Conservation (phyloP, 2,329 filamentous ascomycete species). For the Cytospora leucostoma region DNA sequence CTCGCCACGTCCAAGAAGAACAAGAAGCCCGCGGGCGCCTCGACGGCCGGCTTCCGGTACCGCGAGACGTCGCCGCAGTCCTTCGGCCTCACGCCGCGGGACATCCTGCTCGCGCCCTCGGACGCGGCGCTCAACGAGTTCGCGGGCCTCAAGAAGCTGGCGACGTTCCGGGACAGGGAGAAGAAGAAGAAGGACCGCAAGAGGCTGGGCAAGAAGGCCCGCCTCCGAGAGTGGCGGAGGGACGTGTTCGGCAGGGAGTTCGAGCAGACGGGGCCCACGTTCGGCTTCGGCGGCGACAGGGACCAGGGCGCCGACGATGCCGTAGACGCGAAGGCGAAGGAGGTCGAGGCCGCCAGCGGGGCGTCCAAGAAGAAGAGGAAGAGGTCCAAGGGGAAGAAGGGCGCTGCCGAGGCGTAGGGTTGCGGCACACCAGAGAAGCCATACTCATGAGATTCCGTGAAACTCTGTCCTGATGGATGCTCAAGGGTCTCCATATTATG, state of each 20-base stretch:
- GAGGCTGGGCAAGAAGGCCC: constrained; percentile 86
- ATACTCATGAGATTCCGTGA: neutral
- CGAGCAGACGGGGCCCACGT: constrained; percentile 58
- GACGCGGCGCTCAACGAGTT: constrained; percentile 87
- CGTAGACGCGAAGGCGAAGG: constrained; percentile 36
- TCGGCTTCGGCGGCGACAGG: constrained; percentile 55
- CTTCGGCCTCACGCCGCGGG: constrained; percentile 85
- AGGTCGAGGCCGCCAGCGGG: constrained; percentile 32
- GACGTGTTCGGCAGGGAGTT: constrained; percentile 63
- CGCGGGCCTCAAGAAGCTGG: constrained; percentile 92
- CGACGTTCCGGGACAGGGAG: constrained; percentile 81
- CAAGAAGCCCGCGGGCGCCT: constrained; percentile 28
- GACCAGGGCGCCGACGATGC: constrained; percentile 34
- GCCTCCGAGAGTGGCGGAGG: constrained; percentile 80
- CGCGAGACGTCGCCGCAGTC: constrained; percentile 88
- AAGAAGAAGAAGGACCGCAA: constrained; percentile 91
- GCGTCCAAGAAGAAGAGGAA: constrained; percentile 53
- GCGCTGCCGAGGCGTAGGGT: constrained; percentile 15
- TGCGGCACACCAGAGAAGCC: neutral
- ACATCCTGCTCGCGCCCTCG: constrained; percentile 86
- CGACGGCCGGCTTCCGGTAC: constrained; percentile 72
- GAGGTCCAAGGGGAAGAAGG: constrained; percentile 50
- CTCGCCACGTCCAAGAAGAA: constrained; percentile 51
- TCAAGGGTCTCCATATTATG: neutral
- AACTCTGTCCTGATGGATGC: neutral